phyloP scores from a whole-genome alignment of 352 stramenopile species.

The Pythium diclinum region DNA sequence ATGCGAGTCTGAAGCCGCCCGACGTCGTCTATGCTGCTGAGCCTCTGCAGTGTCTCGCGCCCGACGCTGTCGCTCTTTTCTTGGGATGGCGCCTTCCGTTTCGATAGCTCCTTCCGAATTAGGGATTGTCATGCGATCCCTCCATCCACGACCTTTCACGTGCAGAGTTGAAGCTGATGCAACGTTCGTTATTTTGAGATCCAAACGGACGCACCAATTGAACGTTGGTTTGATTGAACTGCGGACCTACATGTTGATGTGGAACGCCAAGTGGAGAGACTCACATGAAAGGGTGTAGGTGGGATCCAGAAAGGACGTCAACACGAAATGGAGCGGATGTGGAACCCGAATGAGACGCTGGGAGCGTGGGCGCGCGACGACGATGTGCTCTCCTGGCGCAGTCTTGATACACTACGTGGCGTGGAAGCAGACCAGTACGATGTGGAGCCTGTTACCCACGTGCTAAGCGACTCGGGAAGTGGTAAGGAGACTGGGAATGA shows the following conservation, averaged over 20 bases:
- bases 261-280: not conserved
- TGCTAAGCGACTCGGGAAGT: constrained; percentile 17
- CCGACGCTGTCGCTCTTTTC: not conserved
- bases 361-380: constrained; percentile 25
- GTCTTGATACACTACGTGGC: constrained; percentile 29
- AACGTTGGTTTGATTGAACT: constrained; percentile 9
- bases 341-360: constrained; percentile 22
- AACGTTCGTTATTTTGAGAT: not conserved
- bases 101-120: constrained; percentile 1
- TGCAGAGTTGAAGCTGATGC: not conserved
- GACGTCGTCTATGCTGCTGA: not conserved
- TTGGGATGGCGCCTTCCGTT: constrained; percentile 3
- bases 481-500: constrained; percentile 5
- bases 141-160: not conserved
- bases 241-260: not conserved
- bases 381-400: constrained; percentile 42
- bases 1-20: not conserved
- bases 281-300: constrained; percentile 9
- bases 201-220: not conserved
- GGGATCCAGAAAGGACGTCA: not conserved
- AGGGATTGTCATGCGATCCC: not conserved
- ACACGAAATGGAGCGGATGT: constrained; percentile 18
- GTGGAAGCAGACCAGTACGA: constrained; percentile 1
- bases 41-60: not conserved
- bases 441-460: not conserved